phyloP scores from a whole-genome alignment of 164 flowering plant species.

The Magnolia sinica region DNA sequence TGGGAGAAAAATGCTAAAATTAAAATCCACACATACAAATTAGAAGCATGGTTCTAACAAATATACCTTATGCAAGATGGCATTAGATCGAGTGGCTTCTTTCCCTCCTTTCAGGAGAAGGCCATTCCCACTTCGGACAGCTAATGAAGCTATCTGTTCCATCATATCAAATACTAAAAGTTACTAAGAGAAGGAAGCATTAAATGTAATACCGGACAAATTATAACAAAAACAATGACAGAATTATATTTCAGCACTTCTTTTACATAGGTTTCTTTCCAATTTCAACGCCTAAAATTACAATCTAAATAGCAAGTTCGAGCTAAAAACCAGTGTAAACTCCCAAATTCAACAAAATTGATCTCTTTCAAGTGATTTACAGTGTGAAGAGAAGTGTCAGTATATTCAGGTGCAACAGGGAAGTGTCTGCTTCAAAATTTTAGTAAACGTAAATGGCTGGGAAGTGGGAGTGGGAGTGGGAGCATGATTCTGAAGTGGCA shows the following conservation, averaged over 20 bases:
- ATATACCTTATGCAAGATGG: constrained; percentile 79
- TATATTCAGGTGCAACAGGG: too few species aligned
- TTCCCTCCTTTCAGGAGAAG: constrained; percentile 97
- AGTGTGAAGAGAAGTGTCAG: too few species aligned
- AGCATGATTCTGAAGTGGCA: too few species aligned
- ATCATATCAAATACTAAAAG: not conserved
- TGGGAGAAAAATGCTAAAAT: not conserved
- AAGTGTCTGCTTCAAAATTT: too few species aligned
- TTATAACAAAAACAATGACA: not conserved
- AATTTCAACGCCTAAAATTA: not conserved
- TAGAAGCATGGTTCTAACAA: not conserved
- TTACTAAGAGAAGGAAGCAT: not conserved
- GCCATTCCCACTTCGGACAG: constrained; percentile 94
- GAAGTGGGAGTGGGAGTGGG: too few species aligned
- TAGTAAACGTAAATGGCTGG: too few species aligned
- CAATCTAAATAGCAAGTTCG: not conserved
- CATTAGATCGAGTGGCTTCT: constrained; percentile 90
- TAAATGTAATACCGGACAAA: not conserved
- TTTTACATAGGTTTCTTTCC: not conserved
- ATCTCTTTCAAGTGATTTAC: not conserved
- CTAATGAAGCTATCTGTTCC: constrained; percentile 87
- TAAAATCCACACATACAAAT: not conserved
- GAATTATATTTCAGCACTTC: not conserved
- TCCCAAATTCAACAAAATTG: not conserved
- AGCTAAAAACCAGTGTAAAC: too few species aligned